Base-by-base conservation (phyloP, 305 asterid genomes). In the Ajuga reptans region DNA sequence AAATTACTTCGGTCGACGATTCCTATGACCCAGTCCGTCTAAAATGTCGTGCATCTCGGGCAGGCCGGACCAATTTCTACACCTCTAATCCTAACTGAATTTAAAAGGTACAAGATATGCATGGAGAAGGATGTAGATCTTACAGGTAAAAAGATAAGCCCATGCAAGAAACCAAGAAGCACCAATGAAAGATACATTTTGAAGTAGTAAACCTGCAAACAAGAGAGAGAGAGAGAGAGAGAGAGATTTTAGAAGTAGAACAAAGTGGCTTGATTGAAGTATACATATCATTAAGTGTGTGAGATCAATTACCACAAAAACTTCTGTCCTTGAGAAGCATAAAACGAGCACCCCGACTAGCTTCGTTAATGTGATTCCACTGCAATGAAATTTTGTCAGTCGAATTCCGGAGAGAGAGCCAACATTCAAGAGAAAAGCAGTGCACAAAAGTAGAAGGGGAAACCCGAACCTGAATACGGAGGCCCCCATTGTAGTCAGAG, bases 361-460 rank as follows among this genome's bases (percentile, higher is more conserved):
- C 89, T 93, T 93, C 2, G 99, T 93, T 41, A 90, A 96, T 6
- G 99, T 93, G 83, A 93, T 93, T 73, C 99, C 99, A 73, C 99
- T 93, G 94, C 81, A 79, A 72, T 27, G 29, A 39, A 39, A 24
- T 53, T 41, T 9, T 52, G 45, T 66, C 33, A 80, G 79, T 56
- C 8, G 45, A 14, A 55, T 55, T 34, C 42, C 6, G 42, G 42
- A 6, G 42, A 6, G 7, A 33, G 39, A 33, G 39, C 5, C n/a
- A n/a, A n/a, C n/a, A n/a, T n/a, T n/a, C n/a, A n/a, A n/a, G n/a
- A n/a, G n/a, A n/a, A n/a, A n/a, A n/a, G 39, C 5, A 6, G 42
- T 6, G 8, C 39, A 34, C 39, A 34, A 34, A 39, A 1, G 21
- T 5, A 4, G 24, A 37, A 9, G 24, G 53, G 18, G 46, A 53